A percentile compares a stretch with the other conserved stretches of the same genome.
These are phyloP conservation scores for Iris pallida DNA, from an alignment of 116 monocot genomes.

Conservation along the genomic window DNA sequence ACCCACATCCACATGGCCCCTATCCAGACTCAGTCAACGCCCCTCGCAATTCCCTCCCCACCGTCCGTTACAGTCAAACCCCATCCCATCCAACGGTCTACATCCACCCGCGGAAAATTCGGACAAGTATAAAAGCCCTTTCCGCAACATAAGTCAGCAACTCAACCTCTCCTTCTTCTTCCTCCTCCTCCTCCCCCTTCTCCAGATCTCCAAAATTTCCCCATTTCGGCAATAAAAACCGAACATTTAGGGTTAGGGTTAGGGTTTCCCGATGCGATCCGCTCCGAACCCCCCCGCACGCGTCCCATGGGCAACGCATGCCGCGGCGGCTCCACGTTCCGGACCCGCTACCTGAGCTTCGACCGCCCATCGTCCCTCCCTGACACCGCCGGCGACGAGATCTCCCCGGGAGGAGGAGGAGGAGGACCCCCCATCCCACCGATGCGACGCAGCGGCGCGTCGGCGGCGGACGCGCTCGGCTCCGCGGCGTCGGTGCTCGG, in stretches of 20 bases:
- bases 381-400: neutral
- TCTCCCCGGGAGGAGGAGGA: neutral
- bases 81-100: too few species aligned
- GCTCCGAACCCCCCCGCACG: constrained; percentile 1
- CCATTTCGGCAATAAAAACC: neutral
- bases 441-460: neutral
- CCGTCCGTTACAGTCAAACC: too few species aligned
- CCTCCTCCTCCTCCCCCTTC: too few species aligned
- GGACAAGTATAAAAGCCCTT: too few species aligned
- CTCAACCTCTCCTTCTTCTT: too few species aligned
- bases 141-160: too few species aligned
- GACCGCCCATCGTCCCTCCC: neutral
- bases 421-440: neutral
- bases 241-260: neutral
- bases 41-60: too few species aligned
- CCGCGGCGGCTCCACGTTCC: too few species aligned
- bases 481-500: constrained; percentile 36
- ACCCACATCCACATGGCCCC: too few species aligned
- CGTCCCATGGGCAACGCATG: constrained; percentile 56
- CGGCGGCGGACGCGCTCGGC: constrained; percentile 15
- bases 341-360: constrained; percentile 10
- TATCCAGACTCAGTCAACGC: too few species aligned
- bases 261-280: constrained; percentile 14
- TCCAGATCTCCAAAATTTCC: neutral
- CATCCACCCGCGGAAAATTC: too few species aligned